Base-by-base conservation (phyloP, 139 green algal genomes). In the Ettlia oleoabundans region DNA sequence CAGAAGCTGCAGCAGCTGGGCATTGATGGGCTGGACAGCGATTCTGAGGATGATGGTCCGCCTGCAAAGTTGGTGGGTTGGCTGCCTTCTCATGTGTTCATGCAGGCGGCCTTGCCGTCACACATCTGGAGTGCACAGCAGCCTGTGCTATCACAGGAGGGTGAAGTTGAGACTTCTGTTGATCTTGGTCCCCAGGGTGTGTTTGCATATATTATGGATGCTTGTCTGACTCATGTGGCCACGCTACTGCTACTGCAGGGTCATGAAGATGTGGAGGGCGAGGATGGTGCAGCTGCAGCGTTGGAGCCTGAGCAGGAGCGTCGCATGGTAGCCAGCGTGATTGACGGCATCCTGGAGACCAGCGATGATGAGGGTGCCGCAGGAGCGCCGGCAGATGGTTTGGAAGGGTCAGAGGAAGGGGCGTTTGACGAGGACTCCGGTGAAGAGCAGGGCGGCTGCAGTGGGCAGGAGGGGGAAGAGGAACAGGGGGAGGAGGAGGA, bases 271-370 rank as follows among this genome's bases (percentile, higher is more conserved):
- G 78, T 63, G 1, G 73, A 80, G 9, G 65, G 22, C 9, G 76
- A 73, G 28, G 30, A 18, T 22, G 67, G 33, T 26, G 65, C 55
- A 52, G 75, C 65, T 5, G 2, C 62, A 18, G 38, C 68, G 7
- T 8, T 89, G 40, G 82, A 30, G 65, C 81, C 85, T 18, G 85
- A 89, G 69, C 41, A 81, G 81, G 81, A 89, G 80, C 65, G 53
- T 4, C 38, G 30, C 42, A 84, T 89, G 65, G 51, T 87, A 2
- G 32, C 74, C 37, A 77, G 58, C 38, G 68, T 89, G 4, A 86
- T 89, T 43, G 85, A 78, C 61, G 65, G 40, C 43, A 80, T 83
- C 2, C 66, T 81, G 43, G 83, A 33, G n/a, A n/a, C n/a, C 37
- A 62, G 58, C 3, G 62, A 71, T 62, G 76, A 68, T 32, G 71